phyloP scores from a whole-genome alignment of 352 stramenopile species.

The Pythium guiyangense region DNA sequence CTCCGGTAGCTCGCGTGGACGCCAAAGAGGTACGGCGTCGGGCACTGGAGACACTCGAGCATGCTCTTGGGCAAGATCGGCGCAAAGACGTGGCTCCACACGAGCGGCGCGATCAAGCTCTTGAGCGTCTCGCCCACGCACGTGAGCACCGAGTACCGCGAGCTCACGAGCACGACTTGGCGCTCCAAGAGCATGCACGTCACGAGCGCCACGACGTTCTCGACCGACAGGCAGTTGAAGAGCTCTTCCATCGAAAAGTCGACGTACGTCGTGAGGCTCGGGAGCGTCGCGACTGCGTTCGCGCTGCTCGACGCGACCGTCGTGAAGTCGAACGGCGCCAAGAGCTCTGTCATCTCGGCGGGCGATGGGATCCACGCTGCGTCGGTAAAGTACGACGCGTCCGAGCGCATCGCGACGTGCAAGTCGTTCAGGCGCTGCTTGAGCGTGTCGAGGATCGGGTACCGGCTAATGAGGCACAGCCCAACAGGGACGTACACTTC shows the following conservation, averaged over 20 bases:
- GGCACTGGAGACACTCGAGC: conserved; percentile 80
- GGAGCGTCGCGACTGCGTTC: conserved; percentile 21
- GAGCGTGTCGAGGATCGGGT: conserved; percentile 76
- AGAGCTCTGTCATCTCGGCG: conserved; percentile 52
- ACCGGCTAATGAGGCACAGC: conserved; percentile 79
- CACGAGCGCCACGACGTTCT: conserved; percentile 64
- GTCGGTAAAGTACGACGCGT: conserved; percentile 48
- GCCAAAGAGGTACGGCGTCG: conserved; percentile 84
- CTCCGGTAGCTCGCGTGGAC: conserved; percentile 66
- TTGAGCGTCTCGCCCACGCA: conserved; percentile 76
- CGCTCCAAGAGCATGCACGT: conserved; percentile 73
- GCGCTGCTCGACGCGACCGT: conserved; percentile 20
- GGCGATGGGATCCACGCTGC: conserved; percentile 51
- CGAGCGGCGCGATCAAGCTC: conserved; percentile 64
- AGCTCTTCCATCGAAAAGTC: conserved; percentile 84
- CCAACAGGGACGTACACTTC: conserved; percentile 73
- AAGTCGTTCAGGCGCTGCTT: conserved; percentile 65
- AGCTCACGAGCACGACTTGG: conserved; percentile 78
- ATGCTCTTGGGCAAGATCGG: conserved; percentile 78
- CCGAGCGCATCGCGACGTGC: conserved; percentile 51
- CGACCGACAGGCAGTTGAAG: conserved; percentile 72
- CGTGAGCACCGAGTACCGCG: conserved; percentile 75
- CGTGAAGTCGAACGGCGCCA: conserved; percentile 64
- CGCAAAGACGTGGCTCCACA: conserved; percentile 86
- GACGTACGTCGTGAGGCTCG: conserved; percentile 51